A percentile compares a stretch with the other conserved stretches of the same genome.
phyloP scores from a whole-genome alignment of 768 basidiomycete genomes.

The Lentinula aciculospora region DNA sequence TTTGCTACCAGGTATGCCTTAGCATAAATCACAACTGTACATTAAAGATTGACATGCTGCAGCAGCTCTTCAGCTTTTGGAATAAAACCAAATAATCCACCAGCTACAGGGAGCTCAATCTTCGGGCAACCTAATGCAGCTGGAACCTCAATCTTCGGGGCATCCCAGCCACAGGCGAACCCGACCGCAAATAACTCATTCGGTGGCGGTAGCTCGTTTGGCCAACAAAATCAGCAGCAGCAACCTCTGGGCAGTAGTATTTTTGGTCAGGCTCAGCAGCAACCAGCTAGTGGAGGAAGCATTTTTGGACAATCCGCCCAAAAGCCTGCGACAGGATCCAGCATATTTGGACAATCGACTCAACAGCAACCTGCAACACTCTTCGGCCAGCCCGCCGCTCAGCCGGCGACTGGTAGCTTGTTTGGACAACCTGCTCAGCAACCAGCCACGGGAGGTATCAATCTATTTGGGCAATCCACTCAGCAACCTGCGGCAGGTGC shows the following conservation, averaged over 20 bases:
- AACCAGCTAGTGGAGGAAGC: constrained; percentile 15
- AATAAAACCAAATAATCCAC: constrained; percentile 24
- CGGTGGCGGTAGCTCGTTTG: constrained; percentile 19
- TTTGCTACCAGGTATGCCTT: constrained; percentile 11
- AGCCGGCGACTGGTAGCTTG: constrained; percentile 5
- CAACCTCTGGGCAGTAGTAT: constrained; percentile 15
- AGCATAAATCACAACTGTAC: background rate
- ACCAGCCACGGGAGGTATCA: constrained; percentile 6
- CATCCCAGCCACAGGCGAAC: constrained; percentile 19
- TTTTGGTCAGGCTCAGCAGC: constrained; percentile 15
- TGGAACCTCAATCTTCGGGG: constrained; percentile 31
- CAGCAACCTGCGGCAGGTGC: constrained; percentile 3
- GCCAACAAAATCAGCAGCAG: constrained; percentile 16
- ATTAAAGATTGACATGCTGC: background rate
- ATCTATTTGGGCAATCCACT: constrained; percentile 14
- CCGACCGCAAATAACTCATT: background rate
- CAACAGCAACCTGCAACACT: constrained; percentile 17
- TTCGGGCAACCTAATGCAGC: constrained; percentile 27
- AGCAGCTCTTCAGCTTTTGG: constrained; percentile 30
- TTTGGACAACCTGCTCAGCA: constrained; percentile 17
- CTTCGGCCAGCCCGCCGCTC: constrained; percentile 18
- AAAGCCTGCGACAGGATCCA: constrained; percentile 16
- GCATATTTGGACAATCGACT: constrained; percentile 10
- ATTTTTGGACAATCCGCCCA: constrained; percentile 17
- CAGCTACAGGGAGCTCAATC: constrained; percentile 15